Evolutionary conservation across 2,329 filamentous ascomycete species (phyloP), one percentile per base, ranked within the genome.

Genomic region (Cryphonectria carpinicola): DNA sequence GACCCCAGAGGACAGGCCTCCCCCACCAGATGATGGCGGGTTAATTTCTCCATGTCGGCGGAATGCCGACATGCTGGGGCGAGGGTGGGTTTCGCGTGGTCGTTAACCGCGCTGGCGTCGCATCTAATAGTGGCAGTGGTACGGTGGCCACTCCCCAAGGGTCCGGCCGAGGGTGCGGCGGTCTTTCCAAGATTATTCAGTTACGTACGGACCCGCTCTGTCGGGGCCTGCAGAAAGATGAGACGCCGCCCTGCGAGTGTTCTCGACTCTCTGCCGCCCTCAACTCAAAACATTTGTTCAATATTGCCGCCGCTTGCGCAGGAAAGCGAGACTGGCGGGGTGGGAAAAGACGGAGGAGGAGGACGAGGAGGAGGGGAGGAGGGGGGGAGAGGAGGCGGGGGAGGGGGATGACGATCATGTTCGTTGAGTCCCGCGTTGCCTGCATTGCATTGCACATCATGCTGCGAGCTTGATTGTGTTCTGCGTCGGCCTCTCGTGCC

Each of bases 181-280:
- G 63, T 52, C 43, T 25, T 22, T n/a, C 17, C 1, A 49, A 28
- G 28, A 49, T 67, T 67, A 61, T 61, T 49, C 46, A 46, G 68
- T 71, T 71, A 71, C 70, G 70, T 71, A 71, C 70, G 52, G 70
- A 63, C 70, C 70, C 66, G 66, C 66, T 65, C 66, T 41, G 54
- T 54, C 52, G n/a, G 70, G 39, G 58, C 52, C 64, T 61, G 58
- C 58, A 61, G 35, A 56, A 56, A 56, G 32, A 56, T 32, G 46
- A 39, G 8, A 39, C 46, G 46, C n/a, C 32, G 46, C 64, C 41
- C 54, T 19, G 46, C 64, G 46, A 46, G 17, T 32, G 49, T 35
- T 56, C 64, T 66, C 64, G 46, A 66, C 64, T 66, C 64, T 25
- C 8, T 10, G 5, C 13, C 25, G n/a, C 22, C 52, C 49, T 39